Percentiles rank a stretch among this genome's conserved stretches.
Conservation (phyloP, 495 filamentous ascomycete genomes). For the Penicillium antarcticum region DNA sequence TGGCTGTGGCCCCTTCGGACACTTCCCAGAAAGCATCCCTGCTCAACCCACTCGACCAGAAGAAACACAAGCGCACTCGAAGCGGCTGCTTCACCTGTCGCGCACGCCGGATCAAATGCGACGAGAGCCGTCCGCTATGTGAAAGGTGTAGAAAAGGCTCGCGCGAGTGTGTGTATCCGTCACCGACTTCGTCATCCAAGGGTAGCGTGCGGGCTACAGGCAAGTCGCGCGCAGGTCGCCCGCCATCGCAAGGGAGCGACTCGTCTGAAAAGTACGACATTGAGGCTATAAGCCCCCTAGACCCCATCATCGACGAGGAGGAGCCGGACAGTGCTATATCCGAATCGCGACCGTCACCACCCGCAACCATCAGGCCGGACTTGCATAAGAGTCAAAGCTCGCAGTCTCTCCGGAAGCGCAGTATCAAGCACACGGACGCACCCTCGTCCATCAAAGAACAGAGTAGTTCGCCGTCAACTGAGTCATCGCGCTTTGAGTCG, state of each 20-base stretch:
- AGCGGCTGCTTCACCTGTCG: conserved; percentile 96
- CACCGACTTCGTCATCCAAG: conserved; percentile 44
- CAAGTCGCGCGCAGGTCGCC: conserved; percentile 39
- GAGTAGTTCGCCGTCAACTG: conserved; percentile 45
- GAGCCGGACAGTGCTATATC: conserved; percentile 28
- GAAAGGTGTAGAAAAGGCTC: conserved; percentile 85
- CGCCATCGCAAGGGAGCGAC: conserved; percentile 41
- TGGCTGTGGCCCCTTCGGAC: conserved; percentile 22
- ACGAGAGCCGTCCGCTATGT: conserved; percentile 81
- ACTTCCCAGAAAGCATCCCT: conserved; percentile 29
- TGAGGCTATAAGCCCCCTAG: conserved; percentile 49
- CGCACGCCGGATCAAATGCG: conserved; percentile 87
- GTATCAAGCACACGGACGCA: conserved; percentile 32
- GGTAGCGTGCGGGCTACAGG: conserved; percentile 38
- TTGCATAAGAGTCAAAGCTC: conserved; percentile 30
- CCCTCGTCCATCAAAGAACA: conserved; percentile 31
- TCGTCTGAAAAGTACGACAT: conserved; percentile 46
- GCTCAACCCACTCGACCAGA: conserved; percentile 57
- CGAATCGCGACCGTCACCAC: conserved; percentile 24
- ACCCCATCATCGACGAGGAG: conserved; percentile 64
- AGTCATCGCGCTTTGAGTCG: conserved; percentile 35
- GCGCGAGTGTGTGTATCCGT: conserved; percentile 80
- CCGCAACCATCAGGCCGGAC: conserved; percentile 18
- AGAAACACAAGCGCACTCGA: conserved; percentile 90
- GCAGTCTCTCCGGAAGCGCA: conserved; percentile 40